Base-by-base conservation (phyloP, 139 green algal species). In the Chlorella vulgaris region DNA sequence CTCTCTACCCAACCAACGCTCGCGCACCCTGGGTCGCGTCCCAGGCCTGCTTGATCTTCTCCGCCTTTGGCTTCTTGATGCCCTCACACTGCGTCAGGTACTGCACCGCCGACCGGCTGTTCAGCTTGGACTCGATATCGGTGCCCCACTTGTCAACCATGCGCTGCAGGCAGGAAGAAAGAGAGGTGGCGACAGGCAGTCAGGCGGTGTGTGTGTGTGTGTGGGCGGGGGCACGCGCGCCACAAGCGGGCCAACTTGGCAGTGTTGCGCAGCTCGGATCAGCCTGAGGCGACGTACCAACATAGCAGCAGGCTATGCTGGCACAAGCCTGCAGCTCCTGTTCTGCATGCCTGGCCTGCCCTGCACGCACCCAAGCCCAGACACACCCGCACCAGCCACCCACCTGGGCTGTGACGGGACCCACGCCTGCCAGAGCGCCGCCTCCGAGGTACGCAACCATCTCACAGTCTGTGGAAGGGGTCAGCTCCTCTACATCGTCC, bases 391-490 rank as follows among this genome's bases (percentile, higher is more conserved):
- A 13, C 4, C 15, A 4, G n/a, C 33, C 1, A n/a, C 75, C 4
- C 51, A 77, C 69, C 69, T 60, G 28, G 0, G 88, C 88, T 2
- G 63, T 89, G 35, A 42, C 35, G n/a, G 77, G 83, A 2, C 88
- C 88, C 70, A 91, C 88, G 13, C 87, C 87, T 18, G 86, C 40
- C 35, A 91, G 60, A 19, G 51, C 39, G 7, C 66, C 79, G 22
- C 87, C 80, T 18, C 70, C 74, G 28, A 91, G 74, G 55, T 86
- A 91, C 13, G 75, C 69, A 28, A 65, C 80, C 18, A 91, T 36
- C 28, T 83, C 86, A 4, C 51, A 53, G 62, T 62, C 22, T 22
- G 40, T 77, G 26, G 24, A 18, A 7, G 78, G 81, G 4, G 40
- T 29, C n/a, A 81, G 31, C 43, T 78, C 75, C 36, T 78, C 50